A percentile compares a stretch with the other conserved stretches of the same genome.
Evolutionary conservation across 2,329 filamentous ascomycete species (phyloP).

Genomic region (Pseudogymnoascus destructans): DNA sequence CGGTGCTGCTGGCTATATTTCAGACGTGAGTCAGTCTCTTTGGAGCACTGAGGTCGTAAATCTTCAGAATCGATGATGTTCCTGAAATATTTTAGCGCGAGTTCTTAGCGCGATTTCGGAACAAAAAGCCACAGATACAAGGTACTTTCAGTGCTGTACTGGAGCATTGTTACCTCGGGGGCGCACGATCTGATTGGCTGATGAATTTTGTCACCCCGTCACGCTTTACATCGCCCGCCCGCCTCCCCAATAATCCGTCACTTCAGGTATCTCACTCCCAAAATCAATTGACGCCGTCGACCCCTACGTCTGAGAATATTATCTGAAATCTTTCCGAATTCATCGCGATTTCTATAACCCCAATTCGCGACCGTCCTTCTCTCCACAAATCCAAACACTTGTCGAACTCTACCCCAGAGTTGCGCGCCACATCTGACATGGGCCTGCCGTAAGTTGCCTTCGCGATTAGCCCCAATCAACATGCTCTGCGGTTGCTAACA

Average conservation of each 20-base stretch:
- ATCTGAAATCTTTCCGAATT: not conserved
- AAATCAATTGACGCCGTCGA: not conserved
- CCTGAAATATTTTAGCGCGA: slow-evolving; percentile 1
- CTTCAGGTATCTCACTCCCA: not conserved
- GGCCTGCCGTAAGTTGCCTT: not conserved
- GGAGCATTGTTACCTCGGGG: not conserved
- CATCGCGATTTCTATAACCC: not conserved
- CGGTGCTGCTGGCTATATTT: not conserved
- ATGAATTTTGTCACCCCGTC: not conserved
- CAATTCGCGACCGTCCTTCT: not conserved
- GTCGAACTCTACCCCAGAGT: not conserved
- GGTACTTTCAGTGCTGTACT: not conserved
- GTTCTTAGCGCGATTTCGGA: not conserved
- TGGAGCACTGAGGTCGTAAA: slow-evolving; percentile 1
- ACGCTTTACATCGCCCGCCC: not conserved
- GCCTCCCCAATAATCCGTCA: slow-evolving; percentile 2
- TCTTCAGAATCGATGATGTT: not conserved
- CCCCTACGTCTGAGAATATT: not conserved
- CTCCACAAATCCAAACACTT: not conserved
- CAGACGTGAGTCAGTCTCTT: not conserved
- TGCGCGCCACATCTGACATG: slow-evolving; percentile 6
- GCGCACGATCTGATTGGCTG: not conserved
- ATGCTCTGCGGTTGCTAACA: not conserved
- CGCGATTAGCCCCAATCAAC: slow-evolving; percentile 6
- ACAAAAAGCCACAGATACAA: not conserved